Evolutionary conservation across 139 green algal species (phyloP).

Genomic region (Picochlorum sp.): DNA sequence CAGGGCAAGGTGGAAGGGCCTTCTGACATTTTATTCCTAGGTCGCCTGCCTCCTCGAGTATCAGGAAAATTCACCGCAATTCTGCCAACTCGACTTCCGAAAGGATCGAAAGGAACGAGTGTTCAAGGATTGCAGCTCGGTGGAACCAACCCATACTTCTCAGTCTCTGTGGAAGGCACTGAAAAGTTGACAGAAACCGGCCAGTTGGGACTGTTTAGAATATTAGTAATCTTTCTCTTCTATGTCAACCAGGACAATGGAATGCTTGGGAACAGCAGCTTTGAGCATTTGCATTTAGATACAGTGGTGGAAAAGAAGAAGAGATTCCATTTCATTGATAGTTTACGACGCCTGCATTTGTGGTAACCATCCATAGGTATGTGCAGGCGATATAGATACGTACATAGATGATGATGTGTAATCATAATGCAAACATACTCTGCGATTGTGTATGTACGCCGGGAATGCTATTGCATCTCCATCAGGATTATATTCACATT

Average conservation of each 20-base stretch:
- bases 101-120: conserved; percentile 25
- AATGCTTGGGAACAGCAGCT: neutral
- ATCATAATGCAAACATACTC: no score
- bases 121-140: conserved; percentile 42
- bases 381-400: no score
- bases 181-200: conserved; percentile 24
- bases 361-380: neutral
- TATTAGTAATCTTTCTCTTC: neutral
- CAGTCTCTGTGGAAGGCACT: conserved; percentile 34
- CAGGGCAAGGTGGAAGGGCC: conserved; percentile 1
- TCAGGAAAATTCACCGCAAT: conserved; percentile 46
- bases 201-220: conserved; percentile 7
- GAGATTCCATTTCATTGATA: conserved; percentile 6
- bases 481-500: no score
- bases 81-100: conserved; percentile 44
- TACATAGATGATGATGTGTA: no score
- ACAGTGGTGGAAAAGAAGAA: neutral
- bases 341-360: neutral
- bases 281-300: conserved; percentile 1
- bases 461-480: no score
- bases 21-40: conserved; percentile 40
- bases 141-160: conserved; percentile 37
- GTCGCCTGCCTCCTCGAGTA: conserved; percentile 36
- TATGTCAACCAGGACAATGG: neutral
- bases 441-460: no score